These are phyloP conservation scores for Sporothrix curviconia DNA, from an alignment of 2,329 filamentous ascomycete species.

Conservation along the genomic window DNA sequence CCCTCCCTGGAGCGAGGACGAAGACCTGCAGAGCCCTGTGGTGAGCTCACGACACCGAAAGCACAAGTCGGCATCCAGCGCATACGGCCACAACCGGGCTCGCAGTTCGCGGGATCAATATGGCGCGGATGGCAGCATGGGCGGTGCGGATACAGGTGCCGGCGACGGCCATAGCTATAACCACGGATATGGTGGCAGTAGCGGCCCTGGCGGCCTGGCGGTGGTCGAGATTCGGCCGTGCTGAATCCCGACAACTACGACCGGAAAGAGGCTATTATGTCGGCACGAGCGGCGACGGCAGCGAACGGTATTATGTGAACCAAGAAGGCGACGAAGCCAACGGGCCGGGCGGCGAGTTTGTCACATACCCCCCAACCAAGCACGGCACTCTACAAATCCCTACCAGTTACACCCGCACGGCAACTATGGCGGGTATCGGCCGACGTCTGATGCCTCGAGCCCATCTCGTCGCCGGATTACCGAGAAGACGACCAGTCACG, in stretches of 20 bases:
- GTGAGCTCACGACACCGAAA: slow-evolving; percentile 80
- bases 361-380: slow-evolving; percentile 68
- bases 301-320: slow-evolving; percentile 67
- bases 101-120: slow-evolving; percentile 37
- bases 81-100: slow-evolving; percentile 40
- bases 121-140: not conserved
- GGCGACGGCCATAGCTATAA: not conserved
- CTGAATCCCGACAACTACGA: slow-evolving; percentile 47
- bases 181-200: slow-evolving; percentile 22
- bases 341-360: slow-evolving; percentile 71
- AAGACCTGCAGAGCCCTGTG: slow-evolving; percentile 87
- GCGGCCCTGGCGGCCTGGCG: no score
- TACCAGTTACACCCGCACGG: slow-evolving; percentile 41
- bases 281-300: slow-evolving; percentile 61
- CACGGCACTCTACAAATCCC: slow-evolving; percentile 47
- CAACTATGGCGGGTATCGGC: slow-evolving; percentile 42
- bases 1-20: slow-evolving; percentile 90
- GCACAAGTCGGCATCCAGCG: slow-evolving; percentile 63
- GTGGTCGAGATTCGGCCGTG: slow-evolving; percentile 27
- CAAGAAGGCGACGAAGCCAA: slow-evolving; percentile 66
- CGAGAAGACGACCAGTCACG: slow-evolving; percentile 64
- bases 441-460: slow-evolving; percentile 54
- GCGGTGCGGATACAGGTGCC: not conserved
- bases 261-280: slow-evolving; percentile 60
- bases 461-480: slow-evolving; percentile 51